Evolutionary conservation across 2,329 filamentous ascomycete genomes (phyloP).

Genomic region (Coleophoma cylindrospora): DNA sequence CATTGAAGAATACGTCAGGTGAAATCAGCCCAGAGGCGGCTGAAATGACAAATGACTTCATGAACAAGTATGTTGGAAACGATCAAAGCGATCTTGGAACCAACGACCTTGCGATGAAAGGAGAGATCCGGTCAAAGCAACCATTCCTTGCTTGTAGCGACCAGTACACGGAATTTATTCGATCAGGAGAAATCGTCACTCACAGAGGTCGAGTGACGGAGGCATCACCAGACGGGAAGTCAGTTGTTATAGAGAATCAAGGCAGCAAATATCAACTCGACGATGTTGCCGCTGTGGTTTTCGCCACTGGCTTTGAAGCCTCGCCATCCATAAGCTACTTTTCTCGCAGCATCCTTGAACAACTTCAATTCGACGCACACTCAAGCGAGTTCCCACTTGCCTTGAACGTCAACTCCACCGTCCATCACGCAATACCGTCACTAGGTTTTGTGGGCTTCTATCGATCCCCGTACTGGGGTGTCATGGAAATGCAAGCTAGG

Average conservation of each 20-base stretch:
- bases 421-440: constrained; percentile 53
- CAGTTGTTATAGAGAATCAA: constrained; percentile 25
- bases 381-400: constrained; percentile 50
- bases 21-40: constrained; percentile 57
- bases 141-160: constrained; percentile 67
- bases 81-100: constrained; percentile 44
- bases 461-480: constrained; percentile 78
- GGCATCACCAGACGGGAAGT: not conserved
- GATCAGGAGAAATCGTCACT: constrained; percentile 52
- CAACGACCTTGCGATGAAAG: constrained; percentile 26
- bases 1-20: constrained; percentile 59
- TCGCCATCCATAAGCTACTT: constrained; percentile 61
- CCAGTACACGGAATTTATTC: constrained; percentile 69
- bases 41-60: constrained; percentile 45
- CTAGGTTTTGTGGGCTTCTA: constrained; percentile 83
- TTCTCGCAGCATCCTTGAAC: constrained; percentile 45
- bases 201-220: constrained; percentile 14
- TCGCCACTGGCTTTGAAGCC: constrained; percentile 72
- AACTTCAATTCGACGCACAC: constrained; percentile 50
- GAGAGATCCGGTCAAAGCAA: constrained; percentile 34
- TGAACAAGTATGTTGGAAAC: constrained; percentile 41
- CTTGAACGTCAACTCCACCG: constrained; percentile 62
- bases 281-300: constrained; percentile 61
- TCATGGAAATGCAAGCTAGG: constrained; percentile 82
- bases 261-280: constrained; percentile 31